A percentile compares a stretch with the other conserved stretches of the same genome.
phyloP scores from a whole-genome alignment of 192 early-diverging fungal species.

The Coemansia reversa region DNA sequence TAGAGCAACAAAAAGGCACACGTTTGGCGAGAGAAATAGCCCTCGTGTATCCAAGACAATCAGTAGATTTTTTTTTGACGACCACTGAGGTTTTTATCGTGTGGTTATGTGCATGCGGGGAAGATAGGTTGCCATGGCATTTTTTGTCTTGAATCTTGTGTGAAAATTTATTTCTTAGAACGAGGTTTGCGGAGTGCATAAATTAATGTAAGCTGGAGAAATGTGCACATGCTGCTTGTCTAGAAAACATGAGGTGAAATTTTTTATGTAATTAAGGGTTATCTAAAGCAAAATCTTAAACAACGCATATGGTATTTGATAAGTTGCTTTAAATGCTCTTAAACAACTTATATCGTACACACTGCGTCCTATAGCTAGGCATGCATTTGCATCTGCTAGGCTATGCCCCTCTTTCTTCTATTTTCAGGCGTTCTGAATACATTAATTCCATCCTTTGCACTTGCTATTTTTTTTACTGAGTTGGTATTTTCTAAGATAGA shows the following conservation, averaged over 20 bases:
- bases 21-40: too few relatives aligned
- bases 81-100: neutral
- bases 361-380: neutral
- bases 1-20: too few relatives aligned
- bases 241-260: neutral
- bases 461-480: conserved; percentile 6
- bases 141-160: neutral
- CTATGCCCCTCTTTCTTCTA: neutral
- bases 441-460: neutral
- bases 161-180: neutral
- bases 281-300: neutral
- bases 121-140: neutral
- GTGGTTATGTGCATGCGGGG: neutral
- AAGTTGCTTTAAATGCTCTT: neutral
- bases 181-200: neutral
- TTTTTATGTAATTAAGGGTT: neutral
- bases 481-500: neutral
- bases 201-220: neutral
- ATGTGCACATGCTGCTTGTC: neutral
- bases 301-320: neutral
- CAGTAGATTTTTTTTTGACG: neutral
- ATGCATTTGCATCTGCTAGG: neutral
- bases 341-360: neutral
- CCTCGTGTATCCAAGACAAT: neutral
- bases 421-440: conserved; percentile 1